Evolutionary conservation across 148 eudicot species (phyloP).

Genomic region (Dianthus caryophyllus): DNA sequence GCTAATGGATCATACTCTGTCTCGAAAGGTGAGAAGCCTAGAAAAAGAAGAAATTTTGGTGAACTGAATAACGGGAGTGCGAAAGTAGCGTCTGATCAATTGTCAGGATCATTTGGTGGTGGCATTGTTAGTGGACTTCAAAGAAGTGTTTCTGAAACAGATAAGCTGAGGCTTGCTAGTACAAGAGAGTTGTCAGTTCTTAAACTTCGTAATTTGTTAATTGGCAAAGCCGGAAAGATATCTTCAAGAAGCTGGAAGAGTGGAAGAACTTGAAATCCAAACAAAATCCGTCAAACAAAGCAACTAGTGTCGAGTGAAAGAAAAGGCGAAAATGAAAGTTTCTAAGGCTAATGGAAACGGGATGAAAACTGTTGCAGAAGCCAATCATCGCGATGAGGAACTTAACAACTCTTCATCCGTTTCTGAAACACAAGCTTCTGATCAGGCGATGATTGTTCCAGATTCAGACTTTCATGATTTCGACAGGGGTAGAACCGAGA

Average conservation of each 20-base stretch:
- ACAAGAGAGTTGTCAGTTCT: constrained; percentile 31
- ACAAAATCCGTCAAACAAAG: constrained; percentile 20
- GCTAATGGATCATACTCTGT: constrained; percentile 20
- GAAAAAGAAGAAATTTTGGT: constrained; percentile 28
- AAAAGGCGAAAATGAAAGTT: constrained; percentile 15
- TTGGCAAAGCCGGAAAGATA: constrained; percentile 42
- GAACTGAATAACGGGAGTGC: constrained; percentile 20
- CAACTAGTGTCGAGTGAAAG: constrained; percentile 12
- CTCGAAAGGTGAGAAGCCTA: constrained; percentile 30
- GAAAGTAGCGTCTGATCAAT: constrained; percentile 19
- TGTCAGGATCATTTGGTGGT: constrained; percentile 16
- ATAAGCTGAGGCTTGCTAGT: constrained; percentile 18
- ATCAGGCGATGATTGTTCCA: constrained; percentile 47
- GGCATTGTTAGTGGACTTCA: constrained; percentile 17
- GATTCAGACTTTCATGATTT: constrained; percentile 73
- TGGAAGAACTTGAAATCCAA: constrained; percentile 18
- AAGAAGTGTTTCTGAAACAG: constrained; percentile 19
- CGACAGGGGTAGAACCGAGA: constrained; percentile 51
- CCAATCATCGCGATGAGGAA: constrained; percentile 3
- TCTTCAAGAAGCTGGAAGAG: constrained; percentile 37
- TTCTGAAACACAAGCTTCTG: constrained; percentile 23
- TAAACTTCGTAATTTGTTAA: constrained; percentile 46
- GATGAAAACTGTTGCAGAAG: constrained; percentile 10
- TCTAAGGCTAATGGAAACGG: constrained; percentile 23
- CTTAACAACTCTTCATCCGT: constrained; percentile 5